Evolutionary conservation across 129 eudicot genomes (phyloP).

Genomic region (Helichrysum umbraculigerum): DNA sequence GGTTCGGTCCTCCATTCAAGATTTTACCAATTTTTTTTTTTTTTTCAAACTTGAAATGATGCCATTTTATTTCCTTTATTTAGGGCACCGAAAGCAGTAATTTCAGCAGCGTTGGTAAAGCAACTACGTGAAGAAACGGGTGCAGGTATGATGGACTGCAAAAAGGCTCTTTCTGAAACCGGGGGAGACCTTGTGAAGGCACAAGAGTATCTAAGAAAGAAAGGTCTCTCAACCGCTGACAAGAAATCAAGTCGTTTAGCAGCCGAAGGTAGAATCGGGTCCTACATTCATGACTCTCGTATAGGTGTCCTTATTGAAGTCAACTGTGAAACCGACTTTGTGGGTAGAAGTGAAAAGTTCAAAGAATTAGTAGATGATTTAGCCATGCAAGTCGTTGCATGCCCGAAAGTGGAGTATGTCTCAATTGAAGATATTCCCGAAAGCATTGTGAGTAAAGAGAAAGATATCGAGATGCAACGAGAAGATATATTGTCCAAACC

Average conservation of each 20-base stretch:
- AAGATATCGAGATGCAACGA: conserved; percentile 88
- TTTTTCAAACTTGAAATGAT: neutral
- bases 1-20: neutral
- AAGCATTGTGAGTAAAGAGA: conserved; percentile 56
- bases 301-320: conserved; percentile 98
- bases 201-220: conserved; percentile 87
- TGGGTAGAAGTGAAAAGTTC: conserved; percentile 78
- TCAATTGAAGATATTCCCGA: conserved; percentile 78
- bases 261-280: conserved; percentile 94
- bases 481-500: conserved; percentile 90
- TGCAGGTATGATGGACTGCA: conserved; percentile 99
- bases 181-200: conserved; percentile 90
- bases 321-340: conserved; percentile 96
- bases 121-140: conserved; percentile 95
- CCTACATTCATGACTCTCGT: conserved; percentile 93
- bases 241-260: conserved; percentile 88
- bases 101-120: conserved; percentile 89
- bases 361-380: conserved; percentile 84
- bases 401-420: conserved; percentile 82
- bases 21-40: neutral
- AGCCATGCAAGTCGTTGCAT: conserved; percentile 98
- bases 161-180: conserved; percentile 92
- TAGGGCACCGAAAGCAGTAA: conserved; percentile 66
- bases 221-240: conserved; percentile 92
- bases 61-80: neutral